Base-by-base conservation (phyloP, 164 flowering plant genomes). In the Stephania japonica region DNA sequence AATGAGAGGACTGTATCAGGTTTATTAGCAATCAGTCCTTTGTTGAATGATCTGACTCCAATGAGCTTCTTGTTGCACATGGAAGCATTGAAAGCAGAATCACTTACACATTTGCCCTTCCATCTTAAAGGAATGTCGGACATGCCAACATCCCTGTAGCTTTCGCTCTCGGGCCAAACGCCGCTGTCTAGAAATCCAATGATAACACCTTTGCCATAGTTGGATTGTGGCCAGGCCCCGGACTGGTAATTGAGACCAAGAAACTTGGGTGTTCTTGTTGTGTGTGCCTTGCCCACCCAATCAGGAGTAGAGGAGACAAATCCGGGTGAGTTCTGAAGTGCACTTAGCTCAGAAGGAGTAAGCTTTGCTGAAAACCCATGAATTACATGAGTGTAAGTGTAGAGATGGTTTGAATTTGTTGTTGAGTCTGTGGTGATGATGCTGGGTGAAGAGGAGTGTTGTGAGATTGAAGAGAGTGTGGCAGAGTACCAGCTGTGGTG, bases 151-250 rank as follows among this genome's bases (percentile, higher is more conserved):
- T 77, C 80, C 6, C 27, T 50, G 19, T 32, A 77, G 76, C 80
- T 77, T n/a, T 53, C 38, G 32, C 74, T 75, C 64, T 75, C 78
- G 0, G 81, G 81, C 81, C 81, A 79, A 73, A 70, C 21, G 50
- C 79, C 76, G 4, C 74, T 63, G 61, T 77, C 80, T 24, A 77
- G 53, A 4, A 77, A 63, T 3, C 80, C 80, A 19, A 77, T 70
- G 21, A 77, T 77, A 42, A 73, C 76, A 65, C 70, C 76, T 24
- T 65, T 5, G 14, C 80, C 80, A 18, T n/a, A 77, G n/a, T 70
- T 50, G 6, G 80, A 64, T 23, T 42, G 67, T 13, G 74, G 70
- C 80, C 80, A 77, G 13, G 68, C 38, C n/a, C 80, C 80, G 6
- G 42, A 64, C 2, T 27, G 26, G 9, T 42, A 42, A 21, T 69